Base-by-base conservation (phyloP, 768 basidiomycete species). In the Coprinellus micaceus region DNA sequence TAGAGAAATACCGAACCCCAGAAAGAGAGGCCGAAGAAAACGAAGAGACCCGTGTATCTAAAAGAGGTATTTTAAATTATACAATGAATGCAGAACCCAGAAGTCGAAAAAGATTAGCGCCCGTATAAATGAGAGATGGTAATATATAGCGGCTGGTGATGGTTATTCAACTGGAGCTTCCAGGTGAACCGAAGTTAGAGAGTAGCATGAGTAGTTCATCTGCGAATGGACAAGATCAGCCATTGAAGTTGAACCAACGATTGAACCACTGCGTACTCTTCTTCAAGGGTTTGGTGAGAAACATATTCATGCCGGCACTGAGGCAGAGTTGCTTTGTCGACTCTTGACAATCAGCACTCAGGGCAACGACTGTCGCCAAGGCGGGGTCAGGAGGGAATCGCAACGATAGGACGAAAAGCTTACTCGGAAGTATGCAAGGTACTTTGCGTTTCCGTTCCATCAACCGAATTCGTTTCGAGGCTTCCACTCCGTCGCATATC, bases 281-380 rank as follows among this genome's bases (percentile, higher is more conserved):
- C 62, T 76, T 82, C 39, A 89, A 69, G 12, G 88, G 88, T 69
- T 90, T 90, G 64, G 82, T 86, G 60, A 88, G 80, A 67, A 89
- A 90, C 3, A 77, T 74, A 62, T 88, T 87, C 88, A 90, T 90
- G 10, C 88, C 88, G 2, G 86, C 84, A 60, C 84, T 88, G n/a
- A 89, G 68, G 61, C 88, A 90, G 10, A 88, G 75, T 64, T 83
- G 80, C 63, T 88, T 88, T 1, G 88, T 88, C 3, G 85, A 86
- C 50, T 87, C 85, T 68, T 89, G 86, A 61, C 85, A 86, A 67
- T 90, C 88, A 2, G 87, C 88, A 63, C 86, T 87, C 50, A 90
- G 69, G 2, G 86, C 88, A 36, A 88, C 79, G 52, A 90, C 86
- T 88, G 41, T 12, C 13, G 33, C 13, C 6, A 13, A 33, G 33